These are phyloP conservation scores for Nitzschia sp. DNA, from an alignment of 108 stramenopile genomes.

Conservation along the genomic window DNA sequence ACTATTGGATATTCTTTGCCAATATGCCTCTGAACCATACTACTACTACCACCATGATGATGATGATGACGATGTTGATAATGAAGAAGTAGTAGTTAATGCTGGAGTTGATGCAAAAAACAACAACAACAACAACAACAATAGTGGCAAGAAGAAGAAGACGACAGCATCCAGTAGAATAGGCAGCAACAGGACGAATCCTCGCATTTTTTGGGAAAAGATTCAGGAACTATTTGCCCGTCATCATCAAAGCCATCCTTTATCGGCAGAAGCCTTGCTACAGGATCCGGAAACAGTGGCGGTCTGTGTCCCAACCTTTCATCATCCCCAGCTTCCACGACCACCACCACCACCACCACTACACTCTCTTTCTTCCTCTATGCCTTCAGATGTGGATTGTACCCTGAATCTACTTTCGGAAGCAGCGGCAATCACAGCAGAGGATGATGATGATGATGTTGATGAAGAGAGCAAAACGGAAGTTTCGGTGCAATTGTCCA, in stretches of 20 bases:
- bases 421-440: neutral
- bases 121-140: too few relatives aligned
- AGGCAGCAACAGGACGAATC: neutral
- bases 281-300: slow-evolving; percentile 13
- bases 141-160: neutral
- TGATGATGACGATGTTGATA: neutral
- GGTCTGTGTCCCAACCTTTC: slow-evolving; percentile 21
- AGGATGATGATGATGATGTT: neutral
- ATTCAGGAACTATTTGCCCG: slow-evolving; percentile 6
- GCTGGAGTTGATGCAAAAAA: too few relatives aligned
- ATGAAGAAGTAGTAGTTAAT: too few relatives aligned
- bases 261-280: slow-evolving; percentile 1
- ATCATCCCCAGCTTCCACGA: slow-evolving; percentile 12
- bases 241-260: neutral
- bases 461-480: neutral
- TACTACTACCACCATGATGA: slow-evolving; percentile 4
- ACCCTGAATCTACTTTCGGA: slow-evolving; percentile 27
- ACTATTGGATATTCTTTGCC: slow-evolving; percentile 55
- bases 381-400: slow-evolving; percentile 30
- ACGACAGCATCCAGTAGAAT: neutral
- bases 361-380: neutral
- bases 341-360: neutral
- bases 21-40: slow-evolving; percentile 47
- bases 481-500: slow-evolving; percentile 55
- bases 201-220: slow-evolving; percentile 10